Evolutionary conservation across 768 basidiomycete species (phyloP), one percentile per base, ranked within the genome.

Genomic region (Collybia sordida): DNA sequence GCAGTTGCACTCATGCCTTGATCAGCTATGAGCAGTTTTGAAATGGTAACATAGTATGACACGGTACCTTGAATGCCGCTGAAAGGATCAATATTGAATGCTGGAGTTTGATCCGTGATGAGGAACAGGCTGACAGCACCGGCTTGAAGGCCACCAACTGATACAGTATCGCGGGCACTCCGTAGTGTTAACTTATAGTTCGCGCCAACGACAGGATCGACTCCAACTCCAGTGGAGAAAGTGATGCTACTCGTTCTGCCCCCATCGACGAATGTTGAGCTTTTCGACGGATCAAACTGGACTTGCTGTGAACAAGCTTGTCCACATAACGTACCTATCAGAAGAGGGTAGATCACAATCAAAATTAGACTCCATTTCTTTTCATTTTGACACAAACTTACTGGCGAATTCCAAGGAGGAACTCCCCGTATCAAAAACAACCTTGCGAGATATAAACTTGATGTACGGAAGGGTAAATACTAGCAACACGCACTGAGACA

Each of bases 351-450:
- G 25, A 7, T 24, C 15, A 42, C 18, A 53, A 14, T 23, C 24
- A 19, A 11, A 38, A 47, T 22, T 15, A 54, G 42, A 28, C 4
- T 11, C 15, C 27, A n/a, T 40, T 6, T n/a, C 14, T 4, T 22
- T 22, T 23, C 27, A 12, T 12, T 8, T n/a, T 39, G 46, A 14
- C 14, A 36, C 18, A 31, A 27, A 59, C 75, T 47, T 54, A 75
- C 78, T 77, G 2, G 74, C 74, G 51, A 80, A 76, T 64, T 78
- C 77, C 11, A 79, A 68, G 9, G 69, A 68, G 6, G 62, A 60
- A 51, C 77, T 79, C 41, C 80, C 81, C 9, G 81, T 83, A 56
- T 83, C 82, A 63, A 83, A 83, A 11, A 83, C 78, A 42, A 82
- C 80, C 69, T 72, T 31, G 31, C 50, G 37, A 63, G 31, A 47